Base-by-base conservation (phyloP, 495 filamentous ascomycete genomes). In the Xylaria telfairii region DNA sequence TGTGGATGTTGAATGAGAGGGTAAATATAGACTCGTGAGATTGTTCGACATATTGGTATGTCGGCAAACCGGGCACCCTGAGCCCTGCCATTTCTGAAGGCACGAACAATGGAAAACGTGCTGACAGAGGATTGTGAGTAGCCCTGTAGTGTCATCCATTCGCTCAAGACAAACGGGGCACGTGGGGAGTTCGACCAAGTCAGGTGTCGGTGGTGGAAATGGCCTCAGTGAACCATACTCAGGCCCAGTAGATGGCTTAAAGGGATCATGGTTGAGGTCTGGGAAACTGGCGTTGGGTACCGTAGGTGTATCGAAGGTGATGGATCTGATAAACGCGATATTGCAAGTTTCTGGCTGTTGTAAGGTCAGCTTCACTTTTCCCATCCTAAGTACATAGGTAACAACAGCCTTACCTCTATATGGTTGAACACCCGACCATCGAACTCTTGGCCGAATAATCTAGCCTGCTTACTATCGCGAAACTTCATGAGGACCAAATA, bases 401-500 rank as follows among this genome's bases (percentile, higher is more conserved):
- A 26, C 28, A 30, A 26, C 21, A n/a, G 54, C 83, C 88, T 77
- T 83, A 95, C 94, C 90, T 97, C 95, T 84, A 97, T 93, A 69
- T 89, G 92, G 77, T 97, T 96, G 75, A 98, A 99, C 2, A 93
- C 88, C 82, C 95, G 96, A 60, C 96, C 96, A 85, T 98, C 96
- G 87, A 94, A 97, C 73, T 92, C 90, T 71, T 85, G 90, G 74
- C 93, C 90, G 90, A 95, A 99, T 34, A 89, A 84, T 72, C 83
- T 90, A 12, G 96, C 96, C 71, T 88, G 89, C 75, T 85, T 87
- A 53, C 87, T 86, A 73, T 90, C 90, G 59, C 93, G 84, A 79
- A 98, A 98, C 82, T 97, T 98, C 92, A 99, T 95, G 68, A 99
- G 84, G 57, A 97, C 96, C 89, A 99, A 92, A 82, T 98, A 99